phyloP scores from a whole-genome alignment of 805 yeast genomes.

The Candida namnaoensis region DNA sequence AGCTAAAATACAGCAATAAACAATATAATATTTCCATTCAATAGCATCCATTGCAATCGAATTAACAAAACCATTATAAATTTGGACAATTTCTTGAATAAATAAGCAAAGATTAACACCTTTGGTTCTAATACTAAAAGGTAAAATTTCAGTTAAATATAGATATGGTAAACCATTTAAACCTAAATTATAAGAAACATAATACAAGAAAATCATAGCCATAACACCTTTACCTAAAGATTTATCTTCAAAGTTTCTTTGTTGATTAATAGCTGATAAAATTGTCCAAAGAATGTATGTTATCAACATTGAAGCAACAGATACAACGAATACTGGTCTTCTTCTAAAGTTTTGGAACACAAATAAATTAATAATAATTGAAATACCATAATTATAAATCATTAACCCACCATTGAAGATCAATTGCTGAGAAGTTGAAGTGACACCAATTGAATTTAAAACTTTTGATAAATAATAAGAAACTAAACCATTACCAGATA shows the following conservation, averaged over 20 bases:
- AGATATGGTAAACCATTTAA: slow-evolving; percentile 36
- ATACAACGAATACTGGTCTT: slow-evolving; percentile 26
- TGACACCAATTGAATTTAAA: slow-evolving; percentile 43
- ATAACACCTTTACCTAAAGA: slow-evolving; percentile 34
- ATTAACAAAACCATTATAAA: slow-evolving; percentile 26
- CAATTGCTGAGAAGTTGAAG: slow-evolving; percentile 33
- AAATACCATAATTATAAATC: slow-evolving; percentile 33
- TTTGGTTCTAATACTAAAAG: slow-evolving; percentile 23
- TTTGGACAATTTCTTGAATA: slow-evolving; percentile 16
- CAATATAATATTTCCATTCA: slow-evolving; percentile 27
- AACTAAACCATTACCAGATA: slow-evolving; percentile 44
- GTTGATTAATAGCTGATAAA: slow-evolving; percentile 36
- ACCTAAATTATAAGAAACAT: slow-evolving; percentile 31
- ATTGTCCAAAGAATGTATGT: slow-evolving; percentile 34
- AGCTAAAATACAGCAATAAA: slow-evolving; percentile 21
- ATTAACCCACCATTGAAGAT: slow-evolving; percentile 42
- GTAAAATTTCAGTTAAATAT: slow-evolving; percentile 34
- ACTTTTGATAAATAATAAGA: slow-evolving; percentile 44
- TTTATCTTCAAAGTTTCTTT: slow-evolving; percentile 31
- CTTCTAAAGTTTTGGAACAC: slow-evolving; percentile 23
- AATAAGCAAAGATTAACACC: slow-evolving; percentile 17
- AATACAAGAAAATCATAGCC: slow-evolving; percentile 42
- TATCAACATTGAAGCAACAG: slow-evolving; percentile 27
- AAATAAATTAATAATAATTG: slow-evolving; percentile 21
- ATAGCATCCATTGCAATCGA: slow-evolving; percentile 28